Conservation (phyloP, 805 yeast species). For the Saturnispora saitoi region DNA sequence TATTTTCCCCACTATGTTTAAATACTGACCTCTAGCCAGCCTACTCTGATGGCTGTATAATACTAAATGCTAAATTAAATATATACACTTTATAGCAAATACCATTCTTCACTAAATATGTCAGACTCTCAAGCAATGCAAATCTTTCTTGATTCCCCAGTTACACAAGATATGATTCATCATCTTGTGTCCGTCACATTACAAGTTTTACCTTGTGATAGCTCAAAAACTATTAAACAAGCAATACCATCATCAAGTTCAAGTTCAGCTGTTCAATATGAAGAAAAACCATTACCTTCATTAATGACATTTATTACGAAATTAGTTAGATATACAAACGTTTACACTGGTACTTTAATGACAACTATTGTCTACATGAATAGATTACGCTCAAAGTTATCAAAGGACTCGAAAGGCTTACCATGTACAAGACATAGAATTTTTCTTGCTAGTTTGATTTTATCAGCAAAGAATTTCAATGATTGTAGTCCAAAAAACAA, state of each 20-base stretch:
- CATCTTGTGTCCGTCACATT: slow-evolving; percentile 57
- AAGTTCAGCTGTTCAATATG: slow-evolving; percentile 24
- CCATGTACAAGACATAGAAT: slow-evolving; percentile 78
- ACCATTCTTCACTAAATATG: slow-evolving; percentile 21
- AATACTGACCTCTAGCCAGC: background rate
- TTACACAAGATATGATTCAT: slow-evolving; percentile 67
- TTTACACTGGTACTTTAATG: slow-evolving; percentile 72
- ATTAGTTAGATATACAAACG: slow-evolving; percentile 66
- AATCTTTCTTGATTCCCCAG: slow-evolving; percentile 54
- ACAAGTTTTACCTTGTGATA: slow-evolving; percentile 58
- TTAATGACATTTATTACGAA: slow-evolving; percentile 66
- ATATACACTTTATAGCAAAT: no score
- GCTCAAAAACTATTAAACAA: slow-evolving; percentile 29
- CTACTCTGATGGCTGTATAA: no score
- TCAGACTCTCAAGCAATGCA: slow-evolving; percentile 49
- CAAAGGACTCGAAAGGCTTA: slow-evolving; percentile 64
- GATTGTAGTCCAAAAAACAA: slow-evolving; percentile 71
- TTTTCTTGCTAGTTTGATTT: slow-evolving; percentile 62
- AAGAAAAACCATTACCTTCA: slow-evolving; percentile 48
- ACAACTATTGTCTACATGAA: slow-evolving; percentile 63
- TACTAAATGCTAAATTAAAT: no score
- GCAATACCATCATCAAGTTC: slow-evolving; percentile 25
- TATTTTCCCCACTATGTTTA: background rate
- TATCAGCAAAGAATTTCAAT: slow-evolving; percentile 67
- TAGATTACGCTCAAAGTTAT: slow-evolving; percentile 50